Evolutionary conservation across 1,284 basidiomycete genomes (phyloP), one percentile per base, ranked within the genome.

Genomic region (Xerocomus minutiporus): DNA sequence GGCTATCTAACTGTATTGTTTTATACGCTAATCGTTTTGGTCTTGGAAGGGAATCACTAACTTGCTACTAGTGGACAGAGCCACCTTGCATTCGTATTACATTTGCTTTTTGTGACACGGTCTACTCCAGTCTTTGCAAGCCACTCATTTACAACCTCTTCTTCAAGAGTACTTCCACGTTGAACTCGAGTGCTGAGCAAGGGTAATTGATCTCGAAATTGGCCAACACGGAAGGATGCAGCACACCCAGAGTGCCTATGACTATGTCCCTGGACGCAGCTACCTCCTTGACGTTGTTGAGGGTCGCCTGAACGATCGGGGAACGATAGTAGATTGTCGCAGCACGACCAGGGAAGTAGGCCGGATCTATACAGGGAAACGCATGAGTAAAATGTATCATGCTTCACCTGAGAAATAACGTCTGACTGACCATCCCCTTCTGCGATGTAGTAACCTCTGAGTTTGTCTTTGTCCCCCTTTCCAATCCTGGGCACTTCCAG

Each of bases 111-210:
- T 48, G 32, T 11, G 4, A 35, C 46, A 17, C 13, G 31, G 45
- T 48, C 36, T 44, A 52, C 44, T 38, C 20, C 35, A 28, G 5
- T 39, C 50, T 44, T 39, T 32, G 12, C 26, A 35, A 51, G n/a
- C 7, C 73, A 76, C 43, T 76, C 68, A 57, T 72, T 75, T 53
- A 77, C 72, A 75, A 59, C 78, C 48, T 43, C 45, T 49, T 76
- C 72, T 89, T 93, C 73, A 93, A 85, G 79, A 99, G 93, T 13
- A 88, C 88, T 71, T 97, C 93, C 46, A 99, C 77, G 46, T 88
- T 88, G 69, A 99, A 93, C 78, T 99, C 97, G 55, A 99, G 75
- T 9, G 87, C 87, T 15, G 94, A 97, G 72, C 94, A 97, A n/a
- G 96, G 97, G 73, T 91, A 95, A 45, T 83, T 82, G 59, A 99